Evolutionary conservation across 2,329 filamentous ascomycete species (phyloP).

Genomic region (Ascochyta fabae): DNA sequence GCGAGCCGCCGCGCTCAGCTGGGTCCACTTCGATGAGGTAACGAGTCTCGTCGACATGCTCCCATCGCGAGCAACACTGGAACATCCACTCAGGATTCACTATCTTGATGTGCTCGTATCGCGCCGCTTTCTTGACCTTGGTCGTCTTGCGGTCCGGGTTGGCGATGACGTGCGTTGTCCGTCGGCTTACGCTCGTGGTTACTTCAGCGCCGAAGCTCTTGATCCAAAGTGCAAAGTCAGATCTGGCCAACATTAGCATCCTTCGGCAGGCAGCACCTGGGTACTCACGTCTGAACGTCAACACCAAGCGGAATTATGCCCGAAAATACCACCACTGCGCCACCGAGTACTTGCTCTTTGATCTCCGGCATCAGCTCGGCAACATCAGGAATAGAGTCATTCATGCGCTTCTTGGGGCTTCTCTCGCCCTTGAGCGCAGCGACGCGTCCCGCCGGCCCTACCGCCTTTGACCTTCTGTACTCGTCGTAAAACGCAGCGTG

Average conservation of each 20-base stretch:
- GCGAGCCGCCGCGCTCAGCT: slow-evolving; percentile 58
- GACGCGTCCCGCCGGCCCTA: slow-evolving; percentile 54
- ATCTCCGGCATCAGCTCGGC: slow-evolving; percentile 82
- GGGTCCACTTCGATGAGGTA: slow-evolving; percentile 81
- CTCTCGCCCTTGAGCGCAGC: slow-evolving; percentile 60
- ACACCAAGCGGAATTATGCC: slow-evolving; percentile 85
- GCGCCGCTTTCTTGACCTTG: slow-evolving; percentile 87
- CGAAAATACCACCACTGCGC: slow-evolving; percentile 82
- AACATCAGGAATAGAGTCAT: slow-evolving; percentile 77
- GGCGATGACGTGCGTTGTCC: slow-evolving; percentile 74
- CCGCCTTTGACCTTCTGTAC: slow-evolving; percentile 67
- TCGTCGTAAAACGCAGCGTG: slow-evolving; percentile 83
- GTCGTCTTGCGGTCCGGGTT: slow-evolving; percentile 77
- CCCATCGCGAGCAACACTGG: slow-evolving; percentile 85
- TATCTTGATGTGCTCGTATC: slow-evolving; percentile 82
- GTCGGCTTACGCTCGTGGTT: slow-evolving; percentile 61
- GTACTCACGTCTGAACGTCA: slow-evolving; percentile 67
- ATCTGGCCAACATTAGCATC: slow-evolving; percentile 50
- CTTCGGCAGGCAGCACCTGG: too few species aligned
- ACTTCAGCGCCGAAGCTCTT: slow-evolving; percentile 82
- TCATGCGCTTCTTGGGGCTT: slow-evolving; percentile 56
- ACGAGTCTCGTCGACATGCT: slow-evolving; percentile 75
- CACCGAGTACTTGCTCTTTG: slow-evolving; percentile 77
- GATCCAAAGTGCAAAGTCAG: slow-evolving; percentile 87
- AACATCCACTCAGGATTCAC: slow-evolving; percentile 91